Percentiles rank a stretch among this genome's conserved stretches.
Evolutionary conservation across 352 stramenopile species (phyloP).

Genomic region (Globisporangium acanthophoron): DNA sequence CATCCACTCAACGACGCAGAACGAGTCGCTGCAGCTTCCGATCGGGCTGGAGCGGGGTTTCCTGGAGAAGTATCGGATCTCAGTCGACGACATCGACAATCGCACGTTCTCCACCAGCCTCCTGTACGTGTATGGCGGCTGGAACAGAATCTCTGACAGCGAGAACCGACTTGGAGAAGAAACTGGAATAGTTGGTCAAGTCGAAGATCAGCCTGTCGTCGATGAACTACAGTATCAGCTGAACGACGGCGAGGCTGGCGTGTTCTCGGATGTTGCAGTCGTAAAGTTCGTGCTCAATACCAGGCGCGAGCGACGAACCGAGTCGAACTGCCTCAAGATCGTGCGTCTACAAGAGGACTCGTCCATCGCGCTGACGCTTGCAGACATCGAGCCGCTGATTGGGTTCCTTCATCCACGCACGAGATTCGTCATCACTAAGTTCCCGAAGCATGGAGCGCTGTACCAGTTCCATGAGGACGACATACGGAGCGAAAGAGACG

Average conservation of each 20-base stretch:
- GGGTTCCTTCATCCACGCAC: slow-evolving; percentile 24
- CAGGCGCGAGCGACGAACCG: background rate
- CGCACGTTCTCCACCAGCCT: slow-evolving; percentile 41
- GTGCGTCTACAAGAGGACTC: slow-evolving; percentile 57
- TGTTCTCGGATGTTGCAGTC: slow-evolving; percentile 8
- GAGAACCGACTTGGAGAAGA: background rate
- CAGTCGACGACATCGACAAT: slow-evolving; percentile 13
- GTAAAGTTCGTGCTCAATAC: slow-evolving; percentile 7
- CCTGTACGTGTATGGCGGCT: slow-evolving; percentile 38
- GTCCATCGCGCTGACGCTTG: slow-evolving; percentile 24
- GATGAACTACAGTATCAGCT: slow-evolving; percentile 56
- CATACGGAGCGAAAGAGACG: background rate
- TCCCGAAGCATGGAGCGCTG: slow-evolving; percentile 39
- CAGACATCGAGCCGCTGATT: slow-evolving; percentile 32
- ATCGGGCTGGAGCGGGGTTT: slow-evolving; percentile 6
- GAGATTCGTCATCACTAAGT: slow-evolving; percentile 24
- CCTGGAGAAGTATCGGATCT: slow-evolving; percentile 28
- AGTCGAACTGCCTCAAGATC: slow-evolving; percentile 5
- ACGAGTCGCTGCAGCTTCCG: slow-evolving; percentile 4
- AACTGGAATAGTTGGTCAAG: background rate
- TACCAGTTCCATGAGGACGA: slow-evolving; percentile 36
- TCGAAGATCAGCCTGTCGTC: slow-evolving; percentile 1
- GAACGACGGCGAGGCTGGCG: slow-evolving; percentile 27
- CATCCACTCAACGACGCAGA: slow-evolving; percentile 23
- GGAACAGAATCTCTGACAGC: background rate